A percentile compares a stretch with the other conserved stretches of the same genome.
phyloP scores from a whole-genome alignment of 2,329 filamentous ascomycete species.

The Emmonsia crescens region DNA sequence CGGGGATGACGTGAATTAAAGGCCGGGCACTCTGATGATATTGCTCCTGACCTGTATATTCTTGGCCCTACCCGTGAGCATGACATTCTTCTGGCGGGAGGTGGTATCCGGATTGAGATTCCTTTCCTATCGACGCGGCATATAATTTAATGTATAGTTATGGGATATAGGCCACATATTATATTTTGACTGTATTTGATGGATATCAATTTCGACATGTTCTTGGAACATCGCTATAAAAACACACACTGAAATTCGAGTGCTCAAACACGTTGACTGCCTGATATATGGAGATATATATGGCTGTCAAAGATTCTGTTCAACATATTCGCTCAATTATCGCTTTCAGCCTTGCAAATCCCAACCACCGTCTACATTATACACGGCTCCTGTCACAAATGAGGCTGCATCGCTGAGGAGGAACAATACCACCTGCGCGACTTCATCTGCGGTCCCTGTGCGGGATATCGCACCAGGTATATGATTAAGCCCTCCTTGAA shows the following conservation, averaged over 20 bases:
- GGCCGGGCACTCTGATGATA: neutral
- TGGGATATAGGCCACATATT: neutral
- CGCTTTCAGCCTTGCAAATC: constrained; percentile 8
- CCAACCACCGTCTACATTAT: constrained; percentile 40
- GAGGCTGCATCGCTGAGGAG: constrained; percentile 37
- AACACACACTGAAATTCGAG: neutral
- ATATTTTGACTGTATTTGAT: neutral
- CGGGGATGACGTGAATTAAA: neutral
- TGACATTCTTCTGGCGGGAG: neutral
- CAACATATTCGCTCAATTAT: neutral
- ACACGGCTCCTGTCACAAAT: constrained; percentile 38
- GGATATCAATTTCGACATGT: neutral
- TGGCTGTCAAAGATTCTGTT: neutral
- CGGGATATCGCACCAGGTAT: constrained; percentile 19
- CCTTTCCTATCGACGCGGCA: neutral
- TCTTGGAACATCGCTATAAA: neutral
- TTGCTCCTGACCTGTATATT: neutral
- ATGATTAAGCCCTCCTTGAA: constrained; percentile 14
- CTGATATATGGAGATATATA: neutral
- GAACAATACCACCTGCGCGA: constrained; percentile 39
- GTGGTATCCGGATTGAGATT: neutral
- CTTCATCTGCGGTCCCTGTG: constrained; percentile 24
- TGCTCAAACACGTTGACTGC: neutral
- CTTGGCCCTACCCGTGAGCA: neutral
- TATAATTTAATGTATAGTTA: neutral